Percentiles rank a stretch among this genome's conserved stretches.
Conservation (phyloP, 129 eudicot genomes). For the Erigeron canadensis region DNA sequence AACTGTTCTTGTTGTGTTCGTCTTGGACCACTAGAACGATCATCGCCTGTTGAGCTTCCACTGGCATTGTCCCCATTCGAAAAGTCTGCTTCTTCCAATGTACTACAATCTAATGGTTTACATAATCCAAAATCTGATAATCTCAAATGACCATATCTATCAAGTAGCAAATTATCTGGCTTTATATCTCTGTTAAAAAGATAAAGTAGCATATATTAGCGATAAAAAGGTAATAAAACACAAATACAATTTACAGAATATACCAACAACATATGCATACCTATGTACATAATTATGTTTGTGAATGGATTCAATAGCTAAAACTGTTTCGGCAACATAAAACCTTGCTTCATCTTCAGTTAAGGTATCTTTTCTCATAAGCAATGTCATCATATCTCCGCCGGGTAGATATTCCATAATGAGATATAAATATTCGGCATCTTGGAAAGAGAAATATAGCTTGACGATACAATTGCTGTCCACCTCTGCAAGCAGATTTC, state of each 20-base stretch:
- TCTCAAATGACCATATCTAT: conserved; percentile 81
- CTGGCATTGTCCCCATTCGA: conserved; percentile 39
- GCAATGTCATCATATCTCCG: conserved; percentile 95
- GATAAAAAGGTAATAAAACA: background rate
- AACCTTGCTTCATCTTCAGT: conserved; percentile 86
- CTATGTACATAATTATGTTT: conserved; percentile 84
- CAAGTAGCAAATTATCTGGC: conserved; percentile 94
- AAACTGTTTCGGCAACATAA: conserved; percentile 89
- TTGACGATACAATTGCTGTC: conserved; percentile 93
- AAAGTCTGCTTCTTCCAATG: conserved; percentile 78
- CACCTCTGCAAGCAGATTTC: conserved; percentile 96
- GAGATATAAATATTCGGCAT: conserved; percentile 76
- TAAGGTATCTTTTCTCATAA: conserved; percentile 88
- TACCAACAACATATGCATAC: conserved; percentile 33
- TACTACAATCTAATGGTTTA: conserved; percentile 90
- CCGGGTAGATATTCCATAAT: conserved; percentile 98
- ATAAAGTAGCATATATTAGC: conserved; percentile 13
- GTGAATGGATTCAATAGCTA: conserved; percentile 94
- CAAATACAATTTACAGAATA: conserved; percentile 13
- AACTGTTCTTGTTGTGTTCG: conserved; percentile 91
- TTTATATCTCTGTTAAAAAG: conserved; percentile 76
- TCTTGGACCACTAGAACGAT: conserved; percentile 51
- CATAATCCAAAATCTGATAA: conserved; percentile 93
- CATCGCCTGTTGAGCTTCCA: conserved; percentile 51
- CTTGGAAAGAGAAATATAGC: conserved; percentile 90